Conservation (phyloP, 1,284 basidiomycete genomes). For the Porodaedalea pini region DNA sequence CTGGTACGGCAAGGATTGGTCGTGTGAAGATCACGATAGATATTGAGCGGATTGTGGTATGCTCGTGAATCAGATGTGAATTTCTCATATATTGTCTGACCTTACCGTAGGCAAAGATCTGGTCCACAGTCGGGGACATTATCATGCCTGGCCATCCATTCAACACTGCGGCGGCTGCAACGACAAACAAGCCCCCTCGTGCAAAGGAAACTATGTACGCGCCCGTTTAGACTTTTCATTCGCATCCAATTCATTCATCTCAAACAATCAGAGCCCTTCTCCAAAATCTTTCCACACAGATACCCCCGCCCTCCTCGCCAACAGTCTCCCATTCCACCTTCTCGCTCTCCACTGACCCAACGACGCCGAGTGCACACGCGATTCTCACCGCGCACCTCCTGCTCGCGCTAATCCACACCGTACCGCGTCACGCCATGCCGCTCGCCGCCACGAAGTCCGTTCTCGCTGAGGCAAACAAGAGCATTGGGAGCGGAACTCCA, state of each 20-base stretch:
- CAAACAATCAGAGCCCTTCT: constrained; percentile 48
- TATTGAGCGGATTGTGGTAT: constrained; percentile 56
- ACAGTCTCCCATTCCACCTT: constrained; percentile 39
- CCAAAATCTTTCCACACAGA: constrained; percentile 37
- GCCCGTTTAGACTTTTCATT: background rate
- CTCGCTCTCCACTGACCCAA: constrained; percentile 35
- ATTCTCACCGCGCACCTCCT: constrained; percentile 65
- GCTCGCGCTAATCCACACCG: constrained; percentile 48
- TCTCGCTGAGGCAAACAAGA: constrained; percentile 39
- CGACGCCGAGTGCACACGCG: constrained; percentile 53
- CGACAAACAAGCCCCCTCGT: constrained; percentile 41
- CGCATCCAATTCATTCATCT: constrained; percentile 15
- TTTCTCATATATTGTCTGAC: background rate
- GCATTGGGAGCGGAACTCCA: background rate
- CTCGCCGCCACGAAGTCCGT: constrained; percentile 60
- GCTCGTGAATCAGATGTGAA: constrained; percentile 27
- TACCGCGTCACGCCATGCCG: constrained; percentile 53
- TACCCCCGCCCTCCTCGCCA: constrained; percentile 37
- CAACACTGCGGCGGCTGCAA: constrained; percentile 29
- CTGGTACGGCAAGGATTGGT: constrained; percentile 25
- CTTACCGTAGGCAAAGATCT: constrained; percentile 55
- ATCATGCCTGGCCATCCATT: constrained; percentile 56
- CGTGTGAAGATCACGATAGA: constrained; percentile 49
- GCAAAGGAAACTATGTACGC: constrained; percentile 66
- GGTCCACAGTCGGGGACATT: constrained; percentile 59